Base-by-base conservation (phyloP, 495 filamentous ascomycete species). In the Aspergillus panamensis region DNA sequence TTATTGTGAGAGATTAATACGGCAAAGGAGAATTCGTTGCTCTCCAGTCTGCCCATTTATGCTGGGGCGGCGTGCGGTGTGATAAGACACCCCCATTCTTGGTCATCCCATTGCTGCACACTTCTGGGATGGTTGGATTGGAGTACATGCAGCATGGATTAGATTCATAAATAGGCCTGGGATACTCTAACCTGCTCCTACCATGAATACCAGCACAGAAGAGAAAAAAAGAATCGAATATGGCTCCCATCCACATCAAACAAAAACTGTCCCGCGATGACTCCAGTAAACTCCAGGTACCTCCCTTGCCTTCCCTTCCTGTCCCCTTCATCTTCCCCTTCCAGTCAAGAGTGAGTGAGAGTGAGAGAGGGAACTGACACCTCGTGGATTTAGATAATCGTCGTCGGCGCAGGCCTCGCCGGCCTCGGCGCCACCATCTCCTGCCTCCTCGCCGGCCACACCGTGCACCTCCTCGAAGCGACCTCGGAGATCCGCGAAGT, bases 341-440 rank as follows among this genome's bases (percentile, higher is more conserved):
- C n/a, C n/a, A n/a, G n/a, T n/a, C n/a, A n/a, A n/a, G n/a, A n/a
- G n/a, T n/a, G n/a, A n/a, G n/a, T n/a, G n/a, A n/a, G n/a, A n/a
- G n/a, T n/a, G n/a, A n/a, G n/a, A n/a, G n/a, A n/a, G n/a, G n/a
- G n/a, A n/a, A n/a, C n/a, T n/a, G n/a, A n/a, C n/a, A n/a, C n/a
- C n/a, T n/a, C n/a, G n/a, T n/a, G n/a, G n/a, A n/a, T n/a, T n/a
- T 31, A 72, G 17, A 69, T 76, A 21, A 8, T 86, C 1, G 75
- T 90, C 16, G 75, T 85, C 20, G 86, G 87, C 14, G 86, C 85
- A 3, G 86, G 87, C 0, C 78, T 90, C 13, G 82, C 82, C 17
- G 87, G 87, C 0, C 73, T 90, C 3, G 80, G 78, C 16, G 74
- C 84, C 4, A 82, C 85, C 0, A 87, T 89, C 57, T 70, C 82